Evolutionary conservation across 306 rosid species (phyloP), one percentile per base, ranked within the genome.

Genomic region (Citrullus colocynthis): DNA sequence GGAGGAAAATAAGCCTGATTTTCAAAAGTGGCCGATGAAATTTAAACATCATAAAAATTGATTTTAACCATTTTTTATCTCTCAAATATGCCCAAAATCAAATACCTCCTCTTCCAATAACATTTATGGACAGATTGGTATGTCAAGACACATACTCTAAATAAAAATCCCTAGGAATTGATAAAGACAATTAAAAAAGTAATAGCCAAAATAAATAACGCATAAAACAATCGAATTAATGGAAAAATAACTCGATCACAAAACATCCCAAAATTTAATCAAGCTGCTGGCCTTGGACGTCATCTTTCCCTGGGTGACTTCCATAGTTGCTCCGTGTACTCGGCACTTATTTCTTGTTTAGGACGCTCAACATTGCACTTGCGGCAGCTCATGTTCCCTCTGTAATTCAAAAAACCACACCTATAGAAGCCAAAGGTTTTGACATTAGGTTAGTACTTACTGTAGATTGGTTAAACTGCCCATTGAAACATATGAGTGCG

Each of bases 401-500:
- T 71, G 55, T 81, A 96, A 60, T 96, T 96, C 65, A 84, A 51
- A 87, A 87, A 89, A 83, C 85, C 86, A 81, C 99, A 92, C 58
- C 98, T 95, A 51, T 52, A 17, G 32, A 61, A 24, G 17, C 18
- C 18, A 21, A 45, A 49, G 3, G 14, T 11, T 61, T 30, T 54
- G 41, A 55, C 36, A 55, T 30, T 21, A 42, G 12, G 48, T 30
- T 21, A 42, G 12, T 41, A 1, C 21, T 58, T 16, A 24, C 7
- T 30, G 61, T 20, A 24, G 42, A 15, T 5, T 18, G 18, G 17
- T 1, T 37, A 2, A 15, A 16, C 24, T 30, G 7, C n/a, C 20
- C 9, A 32, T 0, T 4, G 21, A n/a, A 36, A 7, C 63, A 15
- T 30, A 13, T 39, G 17, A 18, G 77, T 6, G 32, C 10, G 54